These are phyloP conservation scores for Asterophora lycoperdoides DNA, from an alignment of 768 basidiomycete species.

Conservation along the genomic window DNA sequence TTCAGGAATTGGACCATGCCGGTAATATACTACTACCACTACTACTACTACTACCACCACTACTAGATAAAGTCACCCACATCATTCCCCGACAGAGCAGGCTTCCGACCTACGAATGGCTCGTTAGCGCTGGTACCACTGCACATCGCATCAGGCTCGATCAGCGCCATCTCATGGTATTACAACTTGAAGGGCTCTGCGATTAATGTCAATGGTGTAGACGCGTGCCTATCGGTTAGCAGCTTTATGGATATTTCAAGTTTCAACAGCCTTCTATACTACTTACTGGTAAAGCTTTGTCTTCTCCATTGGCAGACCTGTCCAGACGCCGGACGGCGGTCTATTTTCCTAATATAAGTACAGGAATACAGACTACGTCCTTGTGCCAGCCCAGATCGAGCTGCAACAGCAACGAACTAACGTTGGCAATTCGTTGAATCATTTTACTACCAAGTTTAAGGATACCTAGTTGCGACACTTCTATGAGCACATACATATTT, in stretches of 20 bases:
- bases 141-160: slow-evolving; percentile 22
- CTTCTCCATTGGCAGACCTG: too few species aligned
- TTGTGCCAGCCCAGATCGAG: slow-evolving; percentile 46
- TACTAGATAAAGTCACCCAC: slow-evolving; percentile 39
- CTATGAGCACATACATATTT: neutral
- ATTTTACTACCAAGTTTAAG: too few species aligned
- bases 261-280: too few species aligned
- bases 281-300: slow-evolving; percentile 45
- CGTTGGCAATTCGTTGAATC: slow-evolving; percentile 45
- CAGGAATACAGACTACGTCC: slow-evolving; percentile 67
- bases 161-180: slow-evolving; percentile 52
- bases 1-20: too few species aligned
- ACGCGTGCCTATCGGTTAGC: slow-evolving; percentile 56
- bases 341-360: slow-evolving; percentile 3
- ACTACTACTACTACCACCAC: too few species aligned
- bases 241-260: neutral
- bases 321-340: too few species aligned
- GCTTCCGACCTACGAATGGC: slow-evolving; percentile 76
- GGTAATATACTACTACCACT: too few species aligned
- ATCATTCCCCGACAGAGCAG: slow-evolving; percentile 9
- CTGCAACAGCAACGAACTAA: slow-evolving; percentile 37
- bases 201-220: slow-evolving; percentile 62
- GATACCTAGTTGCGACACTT: neutral
- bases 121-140: slow-evolving; percentile 65
- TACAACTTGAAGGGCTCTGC: slow-evolving; percentile 63